Evolutionary conservation across 2,329 filamentous ascomycete genomes (phyloP), one percentile per base, ranked within the genome.

Genomic region (Coniochaeta sp.): DNA sequence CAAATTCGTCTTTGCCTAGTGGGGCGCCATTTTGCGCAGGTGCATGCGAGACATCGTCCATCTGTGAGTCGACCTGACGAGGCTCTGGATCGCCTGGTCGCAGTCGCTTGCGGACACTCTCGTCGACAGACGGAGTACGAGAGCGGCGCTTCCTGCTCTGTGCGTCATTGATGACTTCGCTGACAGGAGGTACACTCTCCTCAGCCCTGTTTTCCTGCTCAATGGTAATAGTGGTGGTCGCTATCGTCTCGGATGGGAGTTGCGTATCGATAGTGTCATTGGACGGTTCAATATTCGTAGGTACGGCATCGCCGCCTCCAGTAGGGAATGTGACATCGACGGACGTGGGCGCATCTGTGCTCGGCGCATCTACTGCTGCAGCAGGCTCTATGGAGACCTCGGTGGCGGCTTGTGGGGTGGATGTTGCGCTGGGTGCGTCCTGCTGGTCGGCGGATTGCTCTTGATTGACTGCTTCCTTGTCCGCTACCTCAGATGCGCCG

Each of bases 381-480:
- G 24, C 54, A 22, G 26, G 52, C 1, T 36, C 52, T n/a, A 34
- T 8, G 17, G 52, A 14, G 30, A 19, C 8, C n/a, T 55, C 30
- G 22, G 26, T 12, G 10, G 52, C 30, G 30, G 54, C 9, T 8
- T 24, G 19, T 38, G 28, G 54, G 24, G 32, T 38, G 4, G 54
- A 22, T 10, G 54, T 7, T 17, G n/a, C 54, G 22, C 30, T 5
- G 26, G 50, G 26, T 38, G 54, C 7, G n/a, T 56, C 26, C 30
- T 52, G 47, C 5, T 19, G 58, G 22, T 19, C 58, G 30, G 5
- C 26, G 14, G 61, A 56, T n/a, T 68, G 65, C 58, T 70, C 68
- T 16, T 61, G 70, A 47, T 77, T 76, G 36, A 74, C 75, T 56
- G 74, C 75, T 14, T 56, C 54, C 10, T 38, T 56, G 30, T 34